Evolutionary conservation across 2,329 filamentous ascomycete genomes (phyloP).

Genomic region (Phymatotrichopsis omnivora): DNA sequence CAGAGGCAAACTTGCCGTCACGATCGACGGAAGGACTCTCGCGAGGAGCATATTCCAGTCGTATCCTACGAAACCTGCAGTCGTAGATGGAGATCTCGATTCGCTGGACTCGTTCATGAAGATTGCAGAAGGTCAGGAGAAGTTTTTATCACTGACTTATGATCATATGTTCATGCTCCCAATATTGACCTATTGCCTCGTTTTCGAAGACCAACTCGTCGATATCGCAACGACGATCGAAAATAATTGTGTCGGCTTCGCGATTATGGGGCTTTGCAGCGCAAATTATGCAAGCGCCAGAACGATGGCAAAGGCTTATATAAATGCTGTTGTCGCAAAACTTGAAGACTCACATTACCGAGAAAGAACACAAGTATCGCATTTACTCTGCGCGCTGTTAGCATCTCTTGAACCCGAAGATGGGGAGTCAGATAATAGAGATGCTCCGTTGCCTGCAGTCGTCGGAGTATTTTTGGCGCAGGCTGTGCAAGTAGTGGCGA

Average conservation of each 20-base stretch:
- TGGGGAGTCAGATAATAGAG: conserved; percentile 1
- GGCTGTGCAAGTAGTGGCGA: conserved; percentile 22
- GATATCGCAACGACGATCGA: conserved; percentile 28
- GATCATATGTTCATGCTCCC: conserved; percentile 26
- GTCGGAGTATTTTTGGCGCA: conserved; percentile 27
- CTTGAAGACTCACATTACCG: conserved; percentile 28
- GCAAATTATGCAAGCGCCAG: conserved; percentile 17
- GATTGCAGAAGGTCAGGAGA: conserved; percentile 7
- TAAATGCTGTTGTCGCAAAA: conserved; percentile 21
- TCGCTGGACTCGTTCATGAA: conserved; percentile 13
- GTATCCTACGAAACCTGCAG: conserved; percentile 5
- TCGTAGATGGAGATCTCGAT: conserved; percentile 10
- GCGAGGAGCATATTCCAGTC: conserved; percentile 22
- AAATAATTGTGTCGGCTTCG: conserved; percentile 24
- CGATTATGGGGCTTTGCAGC: conserved; percentile 26
- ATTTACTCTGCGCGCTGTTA: conserved; percentile 27
- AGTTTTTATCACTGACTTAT: conserved; percentile 15
- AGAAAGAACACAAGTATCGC: conserved; percentile 27
- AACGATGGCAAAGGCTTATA: conserved; percentile 25
- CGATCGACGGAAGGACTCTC: conserved; percentile 21
- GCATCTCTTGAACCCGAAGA: conserved; percentile 20
- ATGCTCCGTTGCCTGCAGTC: conserved; percentile 27
- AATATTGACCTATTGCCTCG: conserved; percentile 20
- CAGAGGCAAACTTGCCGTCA: conserved; percentile 24
- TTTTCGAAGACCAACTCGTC: conserved; percentile 17